Base-by-base conservation (phyloP, 768 basidiomycete species). In the Boletales sp. region DNA sequence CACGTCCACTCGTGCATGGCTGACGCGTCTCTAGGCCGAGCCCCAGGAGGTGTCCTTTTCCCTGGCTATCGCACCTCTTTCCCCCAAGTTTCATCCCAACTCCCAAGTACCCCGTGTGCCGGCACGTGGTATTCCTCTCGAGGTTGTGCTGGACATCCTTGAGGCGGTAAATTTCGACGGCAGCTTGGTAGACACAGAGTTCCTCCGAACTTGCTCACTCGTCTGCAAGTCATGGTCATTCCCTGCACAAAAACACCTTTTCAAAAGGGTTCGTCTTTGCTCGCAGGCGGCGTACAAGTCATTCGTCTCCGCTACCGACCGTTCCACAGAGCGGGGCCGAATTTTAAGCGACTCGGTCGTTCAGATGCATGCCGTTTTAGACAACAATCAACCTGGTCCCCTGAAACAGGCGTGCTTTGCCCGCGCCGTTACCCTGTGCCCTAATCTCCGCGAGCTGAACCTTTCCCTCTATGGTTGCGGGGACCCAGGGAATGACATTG, bases 201-300 rank as follows among this genome's bases (percentile, higher is more conserved):
- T 86, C 17, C 72, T 88, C 42, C 66, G 62, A 44, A 64, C 74
- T 41, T 84, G 79, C 58, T 70, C 84, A 3, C 76, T 88, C 42
- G 83, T 89, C 19, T 87, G 79, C 74, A 75, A 71, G 63, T 72
- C 77, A 21, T 89, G 87, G 86, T 79, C 84, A 1, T 57, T 67
- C n/a, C 70, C 76, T 28, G 76, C 83, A 0, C 87, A 90, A 65
- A 79, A 75, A 49, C 74, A 86, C 15, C 71, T 88, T 41, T 89
- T 87, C 66, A 72, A 73, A 48, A 68, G 72, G 41, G 78, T 86
- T 48, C 70, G 70, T 30, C 75, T 89, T 40, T 70, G 73, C 44
- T 80, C 78, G 34, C 76, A 79, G 57, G 62, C 68, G 14, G 77
- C 80, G 2, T 83, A 76, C 65, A 69, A 70, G 38, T 70, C 82